Base-by-base conservation (phyloP, 2,329 filamentous ascomycete species). In the Diaporthe caulivora region DNA sequence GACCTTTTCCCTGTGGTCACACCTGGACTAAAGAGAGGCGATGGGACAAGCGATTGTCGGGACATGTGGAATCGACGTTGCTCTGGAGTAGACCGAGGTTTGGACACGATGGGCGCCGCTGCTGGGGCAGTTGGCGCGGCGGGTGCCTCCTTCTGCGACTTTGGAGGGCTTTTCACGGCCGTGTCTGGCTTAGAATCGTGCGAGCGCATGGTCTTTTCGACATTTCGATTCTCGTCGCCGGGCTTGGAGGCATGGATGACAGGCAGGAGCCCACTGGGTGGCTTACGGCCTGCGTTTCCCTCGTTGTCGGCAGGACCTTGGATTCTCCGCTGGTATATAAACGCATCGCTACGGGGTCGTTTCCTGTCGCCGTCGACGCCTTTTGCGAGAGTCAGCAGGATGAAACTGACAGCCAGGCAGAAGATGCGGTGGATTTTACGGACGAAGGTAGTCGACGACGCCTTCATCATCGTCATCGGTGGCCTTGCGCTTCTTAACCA, bases 11-110 rank as follows among this genome's bases (percentile, higher is more conserved):
- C 82, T n/a, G 71, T 75, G 58, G 55, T 60, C 7, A 83, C 72
- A 1, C 83, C 81, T 8, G 80, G 58, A 3, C 75, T 72, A 54
- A 81, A 73, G 40, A 77, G 70, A 55, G 78, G 76, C 13, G 78
- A 77, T 40, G 83, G 77, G 72, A 83, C 80, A 79, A 86, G 82
- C 73, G 85, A 83, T 67, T 82, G 84, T 72, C 85, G 83, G 21
- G 88, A 90, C 74, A 91, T 86, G 77, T 90, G 89, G 75, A 90
- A 91, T 54, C 87, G 84, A 71, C 89, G 86, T 17, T 84, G 86
- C 76, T 87, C 85, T 18, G 80, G 65, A 17, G 74, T 24, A 10
- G 76, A n/a, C 69, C 67, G 29, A 9, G 15, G 15, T 15, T 69
- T 76, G 40, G 54, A 71, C 29, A 75, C 34, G 51, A 72, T 60